Conservation (phyloP, 2,329 filamentous ascomycete species). For the Pestalotiopsis fici region DNA sequence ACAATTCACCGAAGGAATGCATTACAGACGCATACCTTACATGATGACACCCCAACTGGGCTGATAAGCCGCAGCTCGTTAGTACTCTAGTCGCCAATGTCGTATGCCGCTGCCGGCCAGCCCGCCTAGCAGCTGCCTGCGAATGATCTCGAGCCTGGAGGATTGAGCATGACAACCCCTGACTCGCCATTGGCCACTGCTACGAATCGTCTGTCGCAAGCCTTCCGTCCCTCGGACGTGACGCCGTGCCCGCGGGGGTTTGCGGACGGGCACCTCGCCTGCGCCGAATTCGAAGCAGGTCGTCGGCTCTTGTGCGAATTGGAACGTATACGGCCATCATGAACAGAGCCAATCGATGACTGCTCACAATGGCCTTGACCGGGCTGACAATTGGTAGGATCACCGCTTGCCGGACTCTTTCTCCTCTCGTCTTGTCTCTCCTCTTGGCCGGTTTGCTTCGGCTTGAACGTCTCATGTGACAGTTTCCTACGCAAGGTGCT, state of each 20-base stretch:
- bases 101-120: neutral
- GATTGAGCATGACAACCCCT: neutral
- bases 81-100: neutral
- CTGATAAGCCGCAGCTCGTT: neutral
- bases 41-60: neutral
- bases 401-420: neutral
- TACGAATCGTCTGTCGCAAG: neutral
- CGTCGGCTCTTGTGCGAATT: neutral
- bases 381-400: neutral
- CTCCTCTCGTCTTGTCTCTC: neutral
- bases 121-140: neutral
- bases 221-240: constrained; percentile 7
- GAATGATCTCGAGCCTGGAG: neutral
- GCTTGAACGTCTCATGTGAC: constrained; percentile 22
- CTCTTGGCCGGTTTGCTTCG: constrained; percentile 21
- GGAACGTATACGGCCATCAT: neutral
- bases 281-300: neutral
- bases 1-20: neutral
- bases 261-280: neutral
- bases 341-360: neutral
- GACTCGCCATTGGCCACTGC: neutral
- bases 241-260: neutral
- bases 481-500: constrained; percentile 6
- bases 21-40: neutral
- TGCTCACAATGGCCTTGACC: neutral